Conservation (phyloP, 2,329 filamentous ascomycete genomes). For the Aspergillus versicolor region DNA sequence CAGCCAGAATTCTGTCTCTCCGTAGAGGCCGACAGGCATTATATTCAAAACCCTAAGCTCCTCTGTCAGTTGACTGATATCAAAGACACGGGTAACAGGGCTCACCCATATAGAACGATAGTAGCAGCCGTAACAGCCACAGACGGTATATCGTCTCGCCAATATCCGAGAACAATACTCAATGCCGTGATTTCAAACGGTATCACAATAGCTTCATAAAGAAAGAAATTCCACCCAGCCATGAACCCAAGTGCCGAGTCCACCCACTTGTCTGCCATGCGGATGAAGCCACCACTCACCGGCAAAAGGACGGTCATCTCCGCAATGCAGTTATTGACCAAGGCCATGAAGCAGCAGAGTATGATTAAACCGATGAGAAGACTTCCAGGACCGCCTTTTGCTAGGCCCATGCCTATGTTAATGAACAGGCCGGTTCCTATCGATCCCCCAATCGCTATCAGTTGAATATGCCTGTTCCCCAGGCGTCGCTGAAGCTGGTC, state of each 20-base stretch:
- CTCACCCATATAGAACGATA: slow-evolving; percentile 17
- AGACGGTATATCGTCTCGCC: slow-evolving; percentile 37
- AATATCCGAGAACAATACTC: no score
- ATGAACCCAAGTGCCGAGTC: slow-evolving; percentile 47
- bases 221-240: slow-evolving; percentile 50
- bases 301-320: not conserved
- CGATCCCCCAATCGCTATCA: not conserved
- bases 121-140: slow-evolving; percentile 42
- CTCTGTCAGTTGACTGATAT: no score
- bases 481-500: not conserved
- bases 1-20: slow-evolving; percentile 16
- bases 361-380: not conserved
- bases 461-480: not conserved
- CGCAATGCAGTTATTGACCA: not conserved
- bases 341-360: not conserved
- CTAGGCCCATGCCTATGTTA: not conserved
- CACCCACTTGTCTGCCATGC: slow-evolving; percentile 45
- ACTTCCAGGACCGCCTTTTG: not conserved
- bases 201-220: slow-evolving; percentile 42
- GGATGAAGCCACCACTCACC: slow-evolving; percentile 29
- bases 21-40: not conserved
- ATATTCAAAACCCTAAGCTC: not conserved
- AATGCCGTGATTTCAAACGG: slow-evolving; percentile 23
- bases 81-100: slow-evolving; percentile 28
- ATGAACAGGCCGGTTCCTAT: not conserved